Evolutionary conservation across 1,284 basidiomycete species (phyloP).

Genomic region (Malassezia pachydermatis): DNA sequence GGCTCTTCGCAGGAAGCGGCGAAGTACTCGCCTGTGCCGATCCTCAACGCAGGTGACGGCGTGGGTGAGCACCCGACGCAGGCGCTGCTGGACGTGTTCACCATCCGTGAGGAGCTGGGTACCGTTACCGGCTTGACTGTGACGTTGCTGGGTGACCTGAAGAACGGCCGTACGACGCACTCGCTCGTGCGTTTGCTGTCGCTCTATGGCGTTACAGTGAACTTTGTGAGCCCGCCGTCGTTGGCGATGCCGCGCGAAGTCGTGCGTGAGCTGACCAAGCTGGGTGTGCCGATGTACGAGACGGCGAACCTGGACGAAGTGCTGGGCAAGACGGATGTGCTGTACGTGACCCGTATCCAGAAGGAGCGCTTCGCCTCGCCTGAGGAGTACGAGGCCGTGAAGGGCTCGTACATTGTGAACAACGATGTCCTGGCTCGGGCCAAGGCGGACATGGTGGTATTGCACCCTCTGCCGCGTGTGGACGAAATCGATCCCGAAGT

Average conservation of each 20-base stretch:
- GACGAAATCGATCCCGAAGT: slow-evolving; percentile 98
- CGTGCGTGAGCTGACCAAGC: slow-evolving; percentile 57
- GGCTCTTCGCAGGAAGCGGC: slow-evolving; percentile 65
- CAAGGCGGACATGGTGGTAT: slow-evolving; percentile 92
- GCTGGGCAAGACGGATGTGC: slow-evolving; percentile 81
- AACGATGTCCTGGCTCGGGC: slow-evolving; percentile 81
- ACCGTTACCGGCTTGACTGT: slow-evolving; percentile 94
- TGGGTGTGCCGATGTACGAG: slow-evolving; percentile 60
- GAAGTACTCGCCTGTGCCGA: slow-evolving; percentile 86
- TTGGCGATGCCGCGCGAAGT: slow-evolving; percentile 83
- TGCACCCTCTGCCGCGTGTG: slow-evolving; percentile 90
- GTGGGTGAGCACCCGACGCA: slow-evolving; percentile 96
- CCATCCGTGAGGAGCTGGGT: slow-evolving; percentile 93
- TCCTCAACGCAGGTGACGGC: slow-evolving; percentile 94
- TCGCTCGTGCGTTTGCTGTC: slow-evolving; percentile 84
- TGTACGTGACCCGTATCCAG: slow-evolving; percentile 93
- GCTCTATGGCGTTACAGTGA: slow-evolving; percentile 73
- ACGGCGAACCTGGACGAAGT: slow-evolving; percentile 81
- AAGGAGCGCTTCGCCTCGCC: slow-evolving; percentile 80
- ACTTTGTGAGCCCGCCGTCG: slow-evolving; percentile 86
- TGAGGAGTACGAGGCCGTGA: slow-evolving; percentile 78
- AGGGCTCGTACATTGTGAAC: slow-evolving; percentile 85
- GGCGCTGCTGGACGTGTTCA: slow-evolving; percentile 70
- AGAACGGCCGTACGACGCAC: slow-evolving; percentile 96
- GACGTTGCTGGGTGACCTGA: slow-evolving; percentile 83